phyloP scores from a whole-genome alignment of 78 protist species.

The Dictyostelium firmibasis region DNA sequence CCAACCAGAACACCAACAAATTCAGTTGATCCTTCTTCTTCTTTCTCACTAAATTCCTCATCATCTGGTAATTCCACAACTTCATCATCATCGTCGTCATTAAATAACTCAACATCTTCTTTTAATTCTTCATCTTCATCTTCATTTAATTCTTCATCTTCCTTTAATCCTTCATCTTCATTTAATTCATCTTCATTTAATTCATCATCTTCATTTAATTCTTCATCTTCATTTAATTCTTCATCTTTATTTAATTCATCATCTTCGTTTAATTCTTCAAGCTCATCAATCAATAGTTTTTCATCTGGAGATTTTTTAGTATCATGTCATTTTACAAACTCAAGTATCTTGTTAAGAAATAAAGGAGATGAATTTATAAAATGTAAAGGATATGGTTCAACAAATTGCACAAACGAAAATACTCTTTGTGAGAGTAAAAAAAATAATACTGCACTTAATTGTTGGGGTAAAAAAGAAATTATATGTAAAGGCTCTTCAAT shows the following conservation, averaged over 20 bases:
- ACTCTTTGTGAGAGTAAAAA: not conserved
- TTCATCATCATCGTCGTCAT: not conserved
- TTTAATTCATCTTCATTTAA: too few species aligned
- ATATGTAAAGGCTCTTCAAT: not conserved
- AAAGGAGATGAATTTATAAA: not conserved
- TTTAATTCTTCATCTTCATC: not conserved
- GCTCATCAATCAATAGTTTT: not conserved
- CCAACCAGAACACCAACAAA: too few species aligned
- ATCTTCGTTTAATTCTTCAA: not conserved
- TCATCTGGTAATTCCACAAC: not conserved
- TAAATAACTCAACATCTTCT: not conserved
- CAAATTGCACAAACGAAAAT: not conserved
- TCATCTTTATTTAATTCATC: not conserved
- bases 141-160: not conserved
- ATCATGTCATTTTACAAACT: not conserved
- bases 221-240: not conserved
- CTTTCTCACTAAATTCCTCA: too few species aligned
- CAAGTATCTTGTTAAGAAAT: not conserved
- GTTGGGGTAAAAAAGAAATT: conserved; percentile 6
- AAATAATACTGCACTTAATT: not conserved
- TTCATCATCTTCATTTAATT: not conserved
- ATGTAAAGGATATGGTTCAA: not conserved
- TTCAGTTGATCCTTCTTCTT: too few species aligned
- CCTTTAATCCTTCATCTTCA: too few species aligned
- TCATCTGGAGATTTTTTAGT: not conserved